Percentiles rank a stretch among this genome's conserved stretches.
Conservation (phyloP, 73 alveolate species). For the Urostyla sp. region DNA sequence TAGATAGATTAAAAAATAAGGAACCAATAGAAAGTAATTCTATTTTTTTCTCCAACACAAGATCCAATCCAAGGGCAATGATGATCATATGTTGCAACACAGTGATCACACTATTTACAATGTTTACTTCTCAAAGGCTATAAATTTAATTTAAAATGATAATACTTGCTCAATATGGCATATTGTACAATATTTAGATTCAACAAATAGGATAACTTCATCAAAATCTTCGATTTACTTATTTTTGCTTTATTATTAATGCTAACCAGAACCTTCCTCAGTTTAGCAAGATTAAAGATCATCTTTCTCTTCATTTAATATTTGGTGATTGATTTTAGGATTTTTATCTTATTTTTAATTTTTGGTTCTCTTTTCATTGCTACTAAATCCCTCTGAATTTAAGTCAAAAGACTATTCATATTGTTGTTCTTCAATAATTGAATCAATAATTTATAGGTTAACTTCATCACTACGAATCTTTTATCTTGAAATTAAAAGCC, state of each 20-base stretch:
- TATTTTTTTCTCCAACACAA: slow-evolving; percentile 73
- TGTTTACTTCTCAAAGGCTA: slow-evolving; percentile 87
- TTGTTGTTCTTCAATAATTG: slow-evolving; percentile 26
- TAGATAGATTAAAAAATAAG: slow-evolving; percentile 15
- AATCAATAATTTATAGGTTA: slow-evolving; percentile 32
- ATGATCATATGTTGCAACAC: slow-evolving; percentile 85
- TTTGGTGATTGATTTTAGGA: slow-evolving; percentile 1
- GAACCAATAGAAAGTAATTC: slow-evolving; percentile 33
- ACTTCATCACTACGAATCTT: slow-evolving; percentile 23
- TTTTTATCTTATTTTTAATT: not conserved
- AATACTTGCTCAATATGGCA: slow-evolving; percentile 70
- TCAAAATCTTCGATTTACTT: slow-evolving; percentile 15
- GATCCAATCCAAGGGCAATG: slow-evolving; percentile 83
- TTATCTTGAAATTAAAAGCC: not conserved
- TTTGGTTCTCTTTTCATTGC: not conserved
- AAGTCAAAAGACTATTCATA: slow-evolving; percentile 6
- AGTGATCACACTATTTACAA: slow-evolving; percentile 83
- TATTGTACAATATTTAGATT: slow-evolving; percentile 69
- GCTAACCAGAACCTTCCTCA: not conserved
- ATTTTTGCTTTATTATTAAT: not conserved
- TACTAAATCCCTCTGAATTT: no score
- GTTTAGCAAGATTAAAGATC: no score
- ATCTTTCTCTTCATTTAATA: slow-evolving; percentile 12
- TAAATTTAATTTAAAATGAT: no score
- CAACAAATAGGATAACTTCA: slow-evolving; percentile 52